phyloP scores from a whole-genome alignment of 805 yeast genomes.

The Hanseniaspora lindneri region DNA sequence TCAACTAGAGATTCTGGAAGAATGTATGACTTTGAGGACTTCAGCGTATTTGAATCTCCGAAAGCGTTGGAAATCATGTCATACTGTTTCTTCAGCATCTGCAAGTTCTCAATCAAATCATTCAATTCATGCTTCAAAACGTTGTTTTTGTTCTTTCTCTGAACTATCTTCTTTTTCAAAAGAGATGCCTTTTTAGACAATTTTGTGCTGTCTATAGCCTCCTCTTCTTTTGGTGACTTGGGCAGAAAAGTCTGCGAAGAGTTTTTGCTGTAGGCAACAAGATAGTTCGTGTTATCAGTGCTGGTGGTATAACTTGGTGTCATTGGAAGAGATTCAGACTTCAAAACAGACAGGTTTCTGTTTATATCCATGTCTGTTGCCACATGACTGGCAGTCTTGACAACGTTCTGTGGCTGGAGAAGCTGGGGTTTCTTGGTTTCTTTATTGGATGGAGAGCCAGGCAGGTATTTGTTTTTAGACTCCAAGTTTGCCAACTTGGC shows the following conservation, averaged over 20 bases:
- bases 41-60: not conserved
- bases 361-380: not conserved
- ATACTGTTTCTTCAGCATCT: constrained; percentile 21
- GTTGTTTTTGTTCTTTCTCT: constrained; percentile 22
- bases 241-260: not conserved
- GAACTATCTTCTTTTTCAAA: constrained; percentile 22
- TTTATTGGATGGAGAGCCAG: not conserved
- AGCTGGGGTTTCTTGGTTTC: not conserved
- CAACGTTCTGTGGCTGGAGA: not conserved
- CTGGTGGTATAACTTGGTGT: constrained; percentile 11
- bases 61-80: constrained; percentile 12
- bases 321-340: constrained; percentile 15
- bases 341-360: not conserved
- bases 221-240: constrained; percentile 12
- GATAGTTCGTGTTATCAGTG: not conserved
- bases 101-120: constrained; percentile 22
- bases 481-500: no score
- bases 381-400: not conserved
- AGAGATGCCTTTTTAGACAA: constrained; percentile 17
- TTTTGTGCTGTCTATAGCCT: constrained; percentile 1
- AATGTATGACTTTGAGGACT: no score
- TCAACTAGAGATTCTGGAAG: not conserved
- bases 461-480: no score
- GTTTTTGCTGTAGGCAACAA: not conserved
- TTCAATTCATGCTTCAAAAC: constrained; percentile 23